Percentiles rank a stretch among this genome's conserved stretches.
Conservation (phyloP, 805 yeast species). For the Candida gorgasii region DNA sequence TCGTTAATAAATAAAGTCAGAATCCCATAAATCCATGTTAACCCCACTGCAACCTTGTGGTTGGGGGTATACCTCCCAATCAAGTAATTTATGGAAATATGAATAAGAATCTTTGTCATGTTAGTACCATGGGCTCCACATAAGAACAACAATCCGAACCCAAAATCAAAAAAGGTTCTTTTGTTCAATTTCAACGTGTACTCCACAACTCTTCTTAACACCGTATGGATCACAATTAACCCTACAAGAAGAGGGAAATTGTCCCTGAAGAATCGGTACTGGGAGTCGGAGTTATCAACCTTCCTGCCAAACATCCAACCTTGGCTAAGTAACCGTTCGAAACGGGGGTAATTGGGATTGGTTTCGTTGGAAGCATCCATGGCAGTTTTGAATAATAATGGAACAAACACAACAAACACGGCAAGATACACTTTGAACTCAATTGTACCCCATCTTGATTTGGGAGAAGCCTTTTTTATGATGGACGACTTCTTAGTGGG, state of each 20-base stretch:
- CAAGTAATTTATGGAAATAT: conserved; percentile 53
- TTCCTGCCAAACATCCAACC: conserved; percentile 93
- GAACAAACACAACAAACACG: conserved; percentile 69
- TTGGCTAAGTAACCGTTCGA: conserved; percentile 57
- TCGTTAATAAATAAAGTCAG: conserved; percentile 78
- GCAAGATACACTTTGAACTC: conserved; percentile 74
- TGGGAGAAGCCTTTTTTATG: conserved; percentile 30
- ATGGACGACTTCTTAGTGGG: conserved; percentile 30
- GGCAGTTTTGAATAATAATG: conserved; percentile 80
- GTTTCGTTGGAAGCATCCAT: conserved; percentile 75
- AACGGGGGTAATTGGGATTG: conserved; percentile 70
- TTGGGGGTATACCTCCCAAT: conserved; percentile 44
- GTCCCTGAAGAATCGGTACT: conserved; percentile 84
- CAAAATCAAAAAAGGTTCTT: conserved; percentile 69
- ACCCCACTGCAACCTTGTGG: conserved; percentile 38
- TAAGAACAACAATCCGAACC: conserved; percentile 68
- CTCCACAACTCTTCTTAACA: conserved; percentile 42
- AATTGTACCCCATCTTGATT: conserved; percentile 68
- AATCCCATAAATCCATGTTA: conserved; percentile 81
- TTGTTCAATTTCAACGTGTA: conserved; percentile 21
- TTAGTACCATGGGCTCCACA: conserved; percentile 81
- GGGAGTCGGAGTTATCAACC: conserved; percentile 91
- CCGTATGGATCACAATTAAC: conserved; percentile 55
- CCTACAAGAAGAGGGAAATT: conserved; percentile 65
- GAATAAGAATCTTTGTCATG: conserved; percentile 57